Evolutionary conservation across 202 grass and related monocot species (phyloP).

Genomic region (Dendrocalamus latiflorus): DNA sequence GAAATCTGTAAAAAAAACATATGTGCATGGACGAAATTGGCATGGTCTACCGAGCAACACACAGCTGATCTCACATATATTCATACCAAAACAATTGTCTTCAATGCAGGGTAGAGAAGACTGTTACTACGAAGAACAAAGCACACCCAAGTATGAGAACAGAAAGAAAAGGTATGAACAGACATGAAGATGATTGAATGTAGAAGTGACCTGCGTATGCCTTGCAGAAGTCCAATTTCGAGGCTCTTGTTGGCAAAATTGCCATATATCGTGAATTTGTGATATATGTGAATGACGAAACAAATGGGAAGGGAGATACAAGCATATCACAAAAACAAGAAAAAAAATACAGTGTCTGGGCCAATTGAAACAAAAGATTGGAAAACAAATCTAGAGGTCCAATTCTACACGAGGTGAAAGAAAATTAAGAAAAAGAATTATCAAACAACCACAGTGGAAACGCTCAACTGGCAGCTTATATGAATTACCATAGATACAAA

Average conservation of each 20-base stretch:
- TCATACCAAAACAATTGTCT: not conserved
- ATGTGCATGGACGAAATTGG: not conserved
- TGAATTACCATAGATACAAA: constrained; percentile 57
- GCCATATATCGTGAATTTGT: constrained; percentile 23
- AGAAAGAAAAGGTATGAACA: not conserved
- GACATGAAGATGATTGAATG: not conserved
- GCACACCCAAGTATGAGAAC: not conserved
- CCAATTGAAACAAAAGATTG: constrained; percentile 33
- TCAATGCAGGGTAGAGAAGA: not conserved
- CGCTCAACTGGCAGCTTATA: constrained; percentile 48
- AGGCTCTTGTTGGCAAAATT: constrained; percentile 28
- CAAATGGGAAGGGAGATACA: constrained; percentile 36
- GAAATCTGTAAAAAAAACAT: not conserved
- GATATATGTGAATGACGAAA: constrained; percentile 41
- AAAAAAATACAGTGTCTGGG: constrained; percentile 38
- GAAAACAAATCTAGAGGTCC: constrained; percentile 38
- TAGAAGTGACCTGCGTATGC: not conserved
- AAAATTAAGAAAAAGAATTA: constrained; percentile 47
- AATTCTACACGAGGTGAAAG: constrained; percentile 60
- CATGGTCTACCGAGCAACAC: not conserved
- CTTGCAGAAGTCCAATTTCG: not conserved
- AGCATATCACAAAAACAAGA: constrained; percentile 39
- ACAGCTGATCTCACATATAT: not conserved
- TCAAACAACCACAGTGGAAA: constrained; percentile 34
- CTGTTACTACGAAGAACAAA: not conserved